A percentile compares a stretch with the other conserved stretches of the same genome.
Conservation (phyloP, 352 stramenopile species). For the Globisporangium apiculatum region DNA sequence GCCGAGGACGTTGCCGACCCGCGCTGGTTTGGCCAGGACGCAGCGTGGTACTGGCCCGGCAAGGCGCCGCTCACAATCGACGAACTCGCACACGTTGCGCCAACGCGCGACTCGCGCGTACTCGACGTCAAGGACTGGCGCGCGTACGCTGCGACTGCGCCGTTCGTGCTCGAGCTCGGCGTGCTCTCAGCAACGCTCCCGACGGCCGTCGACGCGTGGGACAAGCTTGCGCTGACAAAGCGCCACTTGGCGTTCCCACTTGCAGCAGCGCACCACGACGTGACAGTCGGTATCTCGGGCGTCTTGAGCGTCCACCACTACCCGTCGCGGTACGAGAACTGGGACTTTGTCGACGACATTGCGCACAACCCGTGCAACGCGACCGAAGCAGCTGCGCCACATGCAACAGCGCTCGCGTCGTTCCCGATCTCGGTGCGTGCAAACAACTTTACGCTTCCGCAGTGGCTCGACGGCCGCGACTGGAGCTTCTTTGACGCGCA, state of each 20-base stretch:
- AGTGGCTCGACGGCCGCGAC: slow-evolving; percentile 69
- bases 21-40: slow-evolving; percentile 62
- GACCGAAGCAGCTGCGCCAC: slow-evolving; percentile 10
- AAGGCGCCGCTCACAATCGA: slow-evolving; percentile 30
- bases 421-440: slow-evolving; percentile 73
- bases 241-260: slow-evolving; percentile 62
- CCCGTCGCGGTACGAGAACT: slow-evolving; percentile 80
- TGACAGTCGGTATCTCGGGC: slow-evolving; percentile 53
- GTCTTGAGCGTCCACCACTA: slow-evolving; percentile 76
- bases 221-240: slow-evolving; percentile 39
- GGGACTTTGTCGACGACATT: slow-evolving; percentile 80
- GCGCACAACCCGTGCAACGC: slow-evolving; percentile 71
- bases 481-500: slow-evolving; percentile 68
- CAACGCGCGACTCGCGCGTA: slow-evolving; percentile 27
- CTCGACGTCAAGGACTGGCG: slow-evolving; percentile 57
- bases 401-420: slow-evolving; percentile 45
- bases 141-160: slow-evolving; percentile 57
- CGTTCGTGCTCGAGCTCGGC: slow-evolving; percentile 58
- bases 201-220: slow-evolving; percentile 38
- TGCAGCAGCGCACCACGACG: slow-evolving; percentile 49
- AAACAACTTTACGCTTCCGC: slow-evolving; percentile 62
- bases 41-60: slow-evolving; percentile 71
- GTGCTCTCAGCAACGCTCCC: slow-evolving; percentile 45
- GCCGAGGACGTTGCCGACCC: slow-evolving; percentile 50
- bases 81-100: slow-evolving; percentile 28